A percentile compares a stretch with the other conserved stretches of the same genome.
Evolutionary conservation across 305 asterid species (phyloP).

Genomic region (Ilex paraguariensis): DNA sequence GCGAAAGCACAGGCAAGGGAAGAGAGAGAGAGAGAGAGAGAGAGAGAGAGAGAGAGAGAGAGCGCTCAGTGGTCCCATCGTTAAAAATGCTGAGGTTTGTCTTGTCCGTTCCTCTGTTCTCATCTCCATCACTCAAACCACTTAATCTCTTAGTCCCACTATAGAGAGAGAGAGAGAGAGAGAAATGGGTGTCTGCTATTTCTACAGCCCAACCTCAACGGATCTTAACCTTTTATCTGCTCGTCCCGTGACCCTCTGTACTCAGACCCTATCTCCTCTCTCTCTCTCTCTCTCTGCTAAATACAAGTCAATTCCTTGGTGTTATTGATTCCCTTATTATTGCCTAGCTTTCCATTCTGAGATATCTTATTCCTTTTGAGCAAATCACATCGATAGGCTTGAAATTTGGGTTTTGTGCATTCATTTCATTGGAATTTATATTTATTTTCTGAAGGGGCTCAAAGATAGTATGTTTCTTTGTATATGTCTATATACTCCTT

Average conservation of each 20-base stretch:
- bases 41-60: too few species aligned
- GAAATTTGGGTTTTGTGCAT: conserved; percentile 8
- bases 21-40: too few species aligned
- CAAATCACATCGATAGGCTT: neutral
- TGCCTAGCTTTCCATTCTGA: conserved; percentile 15
- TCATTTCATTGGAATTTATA: conserved; percentile 1
- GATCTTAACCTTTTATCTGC: conserved; percentile 36
- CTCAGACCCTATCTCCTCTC: conserved; percentile 2
- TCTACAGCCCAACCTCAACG: conserved; percentile 21
- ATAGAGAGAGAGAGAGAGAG: conserved; percentile 7
- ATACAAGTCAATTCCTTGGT: neutral
- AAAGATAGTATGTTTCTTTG: neutral
- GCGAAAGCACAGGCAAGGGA: too few species aligned
- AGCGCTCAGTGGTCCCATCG: conserved; percentile 38
- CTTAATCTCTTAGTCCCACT: conserved; percentile 12
- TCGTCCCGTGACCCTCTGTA: conserved; percentile 56
- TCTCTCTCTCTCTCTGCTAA: neutral
- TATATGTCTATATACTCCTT: too few species aligned
- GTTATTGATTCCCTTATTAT: neutral
- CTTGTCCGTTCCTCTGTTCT: conserved; percentile 38
- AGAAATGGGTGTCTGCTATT: conserved; percentile 14
- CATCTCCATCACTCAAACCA: conserved; percentile 28
- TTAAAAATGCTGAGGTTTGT: conserved; percentile 23
- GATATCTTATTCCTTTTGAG: conserved; percentile 19
- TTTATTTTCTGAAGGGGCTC: neutral